Base-by-base conservation (phyloP, 768 basidiomycete genomes). In the Glaciozyma antarctica region DNA sequence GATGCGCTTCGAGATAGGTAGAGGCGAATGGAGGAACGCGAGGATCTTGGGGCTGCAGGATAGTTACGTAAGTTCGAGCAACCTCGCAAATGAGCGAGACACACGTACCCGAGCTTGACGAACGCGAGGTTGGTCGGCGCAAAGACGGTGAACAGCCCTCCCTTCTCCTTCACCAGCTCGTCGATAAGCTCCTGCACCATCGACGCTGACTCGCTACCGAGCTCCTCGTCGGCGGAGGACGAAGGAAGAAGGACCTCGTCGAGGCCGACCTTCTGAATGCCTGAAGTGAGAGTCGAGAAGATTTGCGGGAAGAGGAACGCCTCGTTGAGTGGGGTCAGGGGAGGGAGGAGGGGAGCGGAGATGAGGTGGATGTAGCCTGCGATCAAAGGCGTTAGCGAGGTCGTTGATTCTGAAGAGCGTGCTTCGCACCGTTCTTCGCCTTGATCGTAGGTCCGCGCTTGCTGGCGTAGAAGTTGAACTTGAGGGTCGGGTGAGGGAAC, bases 21-120 rank as follows among this genome's bases (percentile, higher is more conserved):
- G 76, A 1, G 77, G 78, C 22, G 76, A 77, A 75, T 78, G 78
- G 54, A 78, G 72, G 74, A 73, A 78, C 56, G 75, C 72, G 58
- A 73, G 71, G 65, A 76, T 73, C 51, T 71, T 71, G 34, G 63
- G 62, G 12, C 68, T 65, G 48, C 24, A 17, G 38, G 16, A 17
- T 32, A 38, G n/a, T n/a, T 41, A 3, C 24, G 26, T 17, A 2
- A 54, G 15, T 8, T 30, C 24, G 28, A 54, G 15, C 9, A 32
- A 19, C 19, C 7, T 17, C 9, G 53, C 28, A 44, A 47, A 47
- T 2, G 32, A 58, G 26, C 9, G 28, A 47, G 13, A 10, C 4
- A 10, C 4, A 41, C 64, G 30, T 16, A 65, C 34, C 60, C 64
- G 19, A 70, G 60, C 28, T 66, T 58, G 9, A 55, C 52, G 21